Percentiles rank a stretch among this genome's conserved stretches.
Conservation (phyloP, 176 grass and related monocot genomes). For the Thinopyrum elongatum region DNA sequence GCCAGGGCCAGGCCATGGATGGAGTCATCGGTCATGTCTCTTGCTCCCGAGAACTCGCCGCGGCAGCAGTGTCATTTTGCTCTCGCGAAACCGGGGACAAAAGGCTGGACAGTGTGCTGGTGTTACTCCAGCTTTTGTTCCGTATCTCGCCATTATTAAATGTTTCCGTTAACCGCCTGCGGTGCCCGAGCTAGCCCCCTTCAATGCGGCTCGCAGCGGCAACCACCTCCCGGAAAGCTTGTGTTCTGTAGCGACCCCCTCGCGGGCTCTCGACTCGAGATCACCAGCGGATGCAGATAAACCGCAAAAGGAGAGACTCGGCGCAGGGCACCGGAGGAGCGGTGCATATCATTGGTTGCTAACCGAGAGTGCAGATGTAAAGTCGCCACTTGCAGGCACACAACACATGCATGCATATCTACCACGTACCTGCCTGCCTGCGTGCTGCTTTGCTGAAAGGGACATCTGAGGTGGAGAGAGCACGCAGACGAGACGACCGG, state of each 20-base stretch:
- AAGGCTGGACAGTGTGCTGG: background rate
- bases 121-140: slow-evolving; percentile 12
- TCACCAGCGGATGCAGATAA: background rate
- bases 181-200: background rate
- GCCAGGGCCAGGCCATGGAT: background rate
- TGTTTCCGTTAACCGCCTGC: background rate
- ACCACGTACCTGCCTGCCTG: background rate
- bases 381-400: background rate
- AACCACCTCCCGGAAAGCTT: slow-evolving; percentile 6
- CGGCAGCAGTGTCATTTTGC: background rate
- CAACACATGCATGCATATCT: background rate
- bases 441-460: slow-evolving; percentile 21
- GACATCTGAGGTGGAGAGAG: background rate
- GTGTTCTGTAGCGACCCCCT: background rate
- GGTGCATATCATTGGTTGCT: background rate
- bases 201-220: slow-evolving; percentile 17
- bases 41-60: background rate
- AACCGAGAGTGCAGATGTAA: background rate
- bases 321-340: background rate
- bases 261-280: background rate
- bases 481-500: background rate
- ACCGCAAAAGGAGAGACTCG: background rate
- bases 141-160: slow-evolving; percentile 17
- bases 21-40: background rate
- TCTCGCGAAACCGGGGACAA: slow-evolving; percentile 6